These are phyloP conservation scores for Colletotrichum gigasporum DNA, from an alignment of 2,329 filamentous ascomycete species.

Conservation along the genomic window DNA sequence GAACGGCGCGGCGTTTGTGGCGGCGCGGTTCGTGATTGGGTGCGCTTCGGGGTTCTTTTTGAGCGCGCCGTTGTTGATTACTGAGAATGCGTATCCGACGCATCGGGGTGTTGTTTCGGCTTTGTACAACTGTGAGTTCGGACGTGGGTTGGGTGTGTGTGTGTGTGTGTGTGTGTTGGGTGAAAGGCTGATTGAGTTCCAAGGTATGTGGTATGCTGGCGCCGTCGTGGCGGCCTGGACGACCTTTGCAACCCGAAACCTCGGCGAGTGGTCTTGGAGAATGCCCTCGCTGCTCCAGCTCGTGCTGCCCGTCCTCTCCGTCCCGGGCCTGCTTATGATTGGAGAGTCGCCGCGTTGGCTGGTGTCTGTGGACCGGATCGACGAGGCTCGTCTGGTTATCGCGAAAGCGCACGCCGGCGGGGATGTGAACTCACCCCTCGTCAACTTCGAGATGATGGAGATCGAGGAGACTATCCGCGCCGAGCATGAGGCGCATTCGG, in stretches of 20 bases:
- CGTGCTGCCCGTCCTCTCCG: conserved; percentile 48
- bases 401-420: conserved; percentile 39
- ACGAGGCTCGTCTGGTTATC: conserved; percentile 38
- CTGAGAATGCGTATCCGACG: conserved; percentile 44
- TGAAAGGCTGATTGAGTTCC: no score
- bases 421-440: conserved; percentile 28
- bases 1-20: conserved; percentile 41
- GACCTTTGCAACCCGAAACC: conserved; percentile 22
- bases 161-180: no score
- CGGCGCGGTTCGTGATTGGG: conserved; percentile 44
- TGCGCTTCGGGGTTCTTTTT: conserved; percentile 40
- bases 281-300: conserved; percentile 51
- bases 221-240: conserved; percentile 46
- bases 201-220: conserved; percentile 47
- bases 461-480: conserved; percentile 34
- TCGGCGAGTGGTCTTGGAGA: conserved; percentile 12
- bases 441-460: conserved; percentile 36
- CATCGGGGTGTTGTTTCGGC: conserved; percentile 32
- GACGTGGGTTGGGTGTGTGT: no score
- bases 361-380: conserved; percentile 37
- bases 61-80: conserved; percentile 43
- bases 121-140: conserved; percentile 8
- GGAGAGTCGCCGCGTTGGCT: conserved; percentile 38
- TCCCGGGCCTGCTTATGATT: conserved; percentile 37
- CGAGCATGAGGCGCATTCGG: conserved; percentile 28